Evolutionary conservation across 2,329 filamentous ascomycete genomes (phyloP).

Genomic region (Torrubiellomyces zombiae): DNA sequence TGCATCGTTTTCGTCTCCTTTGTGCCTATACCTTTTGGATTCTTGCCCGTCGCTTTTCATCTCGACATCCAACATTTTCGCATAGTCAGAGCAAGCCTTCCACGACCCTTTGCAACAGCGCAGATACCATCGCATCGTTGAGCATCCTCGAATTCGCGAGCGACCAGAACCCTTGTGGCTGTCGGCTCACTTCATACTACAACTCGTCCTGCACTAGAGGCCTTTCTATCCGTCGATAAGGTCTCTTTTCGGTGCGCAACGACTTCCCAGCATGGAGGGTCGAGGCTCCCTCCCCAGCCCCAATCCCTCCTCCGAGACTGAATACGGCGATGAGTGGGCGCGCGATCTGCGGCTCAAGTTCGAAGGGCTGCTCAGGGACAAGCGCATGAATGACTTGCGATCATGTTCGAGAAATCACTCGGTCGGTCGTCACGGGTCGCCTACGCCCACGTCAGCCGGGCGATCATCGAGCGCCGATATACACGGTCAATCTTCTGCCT

Average conservation of each 20-base stretch:
- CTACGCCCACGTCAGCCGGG: conserved; percentile 37
- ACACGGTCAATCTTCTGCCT: conserved; percentile 19
- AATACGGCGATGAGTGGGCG: conserved; percentile 58
- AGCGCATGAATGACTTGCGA: conserved; percentile 65
- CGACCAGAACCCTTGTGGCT: no score
- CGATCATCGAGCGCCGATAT: conserved; percentile 32
- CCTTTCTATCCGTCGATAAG: background rate
- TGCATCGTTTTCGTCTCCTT: no score
- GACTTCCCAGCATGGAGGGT: conserved; percentile 24
- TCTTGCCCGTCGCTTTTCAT: no score
- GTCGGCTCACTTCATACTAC: no score
- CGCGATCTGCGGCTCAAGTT: conserved; percentile 69
- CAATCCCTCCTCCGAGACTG: conserved; percentile 12
- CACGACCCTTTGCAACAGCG: no score
- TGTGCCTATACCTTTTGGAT: no score
- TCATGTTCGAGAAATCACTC: conserved; percentile 37
- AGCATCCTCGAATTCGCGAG: no score
- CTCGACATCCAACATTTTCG: no score
- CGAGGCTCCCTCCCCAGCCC: conserved; percentile 17
- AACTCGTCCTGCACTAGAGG: background rate
- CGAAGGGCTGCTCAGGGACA: conserved; percentile 71
- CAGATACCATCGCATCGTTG: no score
- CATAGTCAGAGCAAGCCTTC: no score
- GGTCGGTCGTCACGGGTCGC: conserved; percentile 37
- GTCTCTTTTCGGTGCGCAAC: no score